Conservation (phyloP, 495 filamentous ascomycete genomes). For the Talaromyces borbonicus region DNA sequence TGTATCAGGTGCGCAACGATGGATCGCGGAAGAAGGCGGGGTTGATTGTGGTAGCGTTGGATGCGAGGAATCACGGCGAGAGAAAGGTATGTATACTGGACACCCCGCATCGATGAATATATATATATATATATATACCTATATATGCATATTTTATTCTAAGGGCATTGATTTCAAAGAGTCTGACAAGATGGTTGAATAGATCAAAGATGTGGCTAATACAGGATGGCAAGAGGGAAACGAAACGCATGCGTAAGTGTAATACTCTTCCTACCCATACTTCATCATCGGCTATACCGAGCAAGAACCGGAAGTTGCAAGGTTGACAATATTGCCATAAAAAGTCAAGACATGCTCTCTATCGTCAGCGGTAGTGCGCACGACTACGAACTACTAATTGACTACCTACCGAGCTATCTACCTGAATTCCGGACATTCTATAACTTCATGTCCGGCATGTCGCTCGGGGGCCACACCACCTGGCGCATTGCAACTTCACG, state of each 20-base stretch:
- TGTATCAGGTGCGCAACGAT: background rate
- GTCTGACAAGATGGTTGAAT: too few species aligned
- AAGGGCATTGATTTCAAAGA: too few species aligned
- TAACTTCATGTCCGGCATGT: conserved; percentile 8
- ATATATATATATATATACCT: background rate
- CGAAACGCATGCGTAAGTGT: conserved; percentile 4
- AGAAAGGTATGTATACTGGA: conserved; percentile 4
- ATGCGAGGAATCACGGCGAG: conserved; percentile 8
- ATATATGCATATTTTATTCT: too few species aligned
- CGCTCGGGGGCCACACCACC: conserved; percentile 6
- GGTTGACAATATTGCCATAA: too few species aligned
- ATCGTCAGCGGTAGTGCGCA: background rate
- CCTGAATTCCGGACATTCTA: conserved; percentile 4
- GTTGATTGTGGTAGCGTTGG: conserved; percentile 3
- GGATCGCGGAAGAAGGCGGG: background rate
- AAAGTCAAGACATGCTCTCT: conserved; percentile 5
- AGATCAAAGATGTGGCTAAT: background rate
- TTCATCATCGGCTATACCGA: too few species aligned
- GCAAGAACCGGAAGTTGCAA: too few species aligned
- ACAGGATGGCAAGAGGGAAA: background rate
- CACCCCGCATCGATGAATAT: too few species aligned
- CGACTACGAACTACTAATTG: conserved; percentile 2
- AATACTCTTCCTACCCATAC: too few species aligned
- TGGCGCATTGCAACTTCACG: conserved; percentile 5
- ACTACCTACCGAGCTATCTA: conserved; percentile 3